A percentile compares a stretch with the other conserved stretches of the same genome.
Conservation (phyloP, 2,329 filamentous ascomycete genomes). For the Cercospora canescens region DNA sequence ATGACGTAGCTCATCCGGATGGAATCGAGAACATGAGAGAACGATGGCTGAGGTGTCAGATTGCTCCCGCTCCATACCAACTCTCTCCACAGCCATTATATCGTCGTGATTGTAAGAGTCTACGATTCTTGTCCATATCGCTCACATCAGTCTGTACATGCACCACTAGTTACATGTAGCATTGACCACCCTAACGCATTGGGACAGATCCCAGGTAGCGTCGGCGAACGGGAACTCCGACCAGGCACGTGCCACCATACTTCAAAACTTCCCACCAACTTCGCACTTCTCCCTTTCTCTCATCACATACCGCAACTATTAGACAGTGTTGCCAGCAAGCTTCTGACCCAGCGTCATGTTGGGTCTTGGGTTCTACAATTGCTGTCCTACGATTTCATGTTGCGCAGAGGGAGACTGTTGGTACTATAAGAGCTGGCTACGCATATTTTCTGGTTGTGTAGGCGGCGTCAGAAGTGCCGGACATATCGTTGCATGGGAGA, state of each 20-base stretch:
- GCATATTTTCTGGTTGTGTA: constrained; percentile 27
- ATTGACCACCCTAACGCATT: background rate
- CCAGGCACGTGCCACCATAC: background rate
- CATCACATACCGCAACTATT: constrained; percentile 9
- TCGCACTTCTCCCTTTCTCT: background rate
- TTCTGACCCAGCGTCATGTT: constrained; percentile 12
- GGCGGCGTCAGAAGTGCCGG: constrained; percentile 31
- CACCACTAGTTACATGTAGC: background rate
- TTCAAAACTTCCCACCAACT: constrained; percentile 8
- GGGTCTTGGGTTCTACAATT: constrained; percentile 16
- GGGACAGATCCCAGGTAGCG: background rate
- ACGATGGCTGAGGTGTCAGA: background rate
- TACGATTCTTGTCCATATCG: background rate
- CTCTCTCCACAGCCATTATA: background rate
- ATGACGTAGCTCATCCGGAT: background rate
- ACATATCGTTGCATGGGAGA: constrained; percentile 17
- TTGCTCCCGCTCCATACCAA: background rate
- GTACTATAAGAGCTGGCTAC: constrained; percentile 32
- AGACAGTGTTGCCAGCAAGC: constrained; percentile 14
- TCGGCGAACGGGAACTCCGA: background rate
- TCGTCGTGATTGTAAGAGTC: no score
- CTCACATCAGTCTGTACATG: background rate
- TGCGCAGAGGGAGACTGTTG: constrained; percentile 29
- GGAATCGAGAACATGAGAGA: background rate
- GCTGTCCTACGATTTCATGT: constrained; percentile 28